These are phyloP conservation scores for Pachysolen tannophilus DNA, from an alignment of 805 yeast genomes.

Conservation along the genomic window DNA sequence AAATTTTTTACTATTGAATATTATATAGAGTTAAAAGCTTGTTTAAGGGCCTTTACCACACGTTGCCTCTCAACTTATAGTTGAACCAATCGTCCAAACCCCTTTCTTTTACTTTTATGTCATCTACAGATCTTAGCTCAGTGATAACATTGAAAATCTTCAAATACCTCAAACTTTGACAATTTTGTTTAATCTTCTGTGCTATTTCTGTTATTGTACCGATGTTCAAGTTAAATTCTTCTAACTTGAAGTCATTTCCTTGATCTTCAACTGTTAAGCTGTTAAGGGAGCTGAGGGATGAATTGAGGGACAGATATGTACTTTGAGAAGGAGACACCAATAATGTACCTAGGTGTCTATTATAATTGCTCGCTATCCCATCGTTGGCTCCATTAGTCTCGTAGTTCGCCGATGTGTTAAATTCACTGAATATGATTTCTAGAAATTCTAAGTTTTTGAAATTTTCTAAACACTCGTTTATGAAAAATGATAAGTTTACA, in stretches of 20 bases:
- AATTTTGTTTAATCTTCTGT: background rate
- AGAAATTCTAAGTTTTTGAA: constrained; percentile 11
- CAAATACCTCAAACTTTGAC: constrained; percentile 11
- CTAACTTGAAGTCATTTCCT: constrained; percentile 3
- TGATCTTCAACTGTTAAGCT: constrained; percentile 7
- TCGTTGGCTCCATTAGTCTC: background rate
- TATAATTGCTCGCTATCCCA: constrained; percentile 4
- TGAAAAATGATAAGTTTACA: constrained; percentile 7
- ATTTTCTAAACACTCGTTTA: constrained; percentile 5
- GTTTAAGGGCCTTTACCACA: no score
- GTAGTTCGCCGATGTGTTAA: constrained; percentile 8
- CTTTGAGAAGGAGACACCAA: background rate
- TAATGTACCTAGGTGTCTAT: background rate
- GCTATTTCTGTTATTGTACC: constrained; percentile 7
- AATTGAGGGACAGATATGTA: no score
- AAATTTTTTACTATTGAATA: background rate
- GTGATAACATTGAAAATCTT: constrained; percentile 14
- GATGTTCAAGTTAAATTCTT: constrained; percentile 5
- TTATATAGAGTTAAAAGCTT: no score
- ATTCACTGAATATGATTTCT: constrained; percentile 15
- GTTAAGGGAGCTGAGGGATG: no score
- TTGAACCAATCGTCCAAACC: constrained; percentile 19
- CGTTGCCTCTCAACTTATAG: constrained; percentile 12
- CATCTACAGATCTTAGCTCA: constrained; percentile 10
- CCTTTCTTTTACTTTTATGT: constrained; percentile 11